Conservation (phyloP, 2,329 filamentous ascomycete genomes). For the Magnaporthiopsis incrustans region DNA sequence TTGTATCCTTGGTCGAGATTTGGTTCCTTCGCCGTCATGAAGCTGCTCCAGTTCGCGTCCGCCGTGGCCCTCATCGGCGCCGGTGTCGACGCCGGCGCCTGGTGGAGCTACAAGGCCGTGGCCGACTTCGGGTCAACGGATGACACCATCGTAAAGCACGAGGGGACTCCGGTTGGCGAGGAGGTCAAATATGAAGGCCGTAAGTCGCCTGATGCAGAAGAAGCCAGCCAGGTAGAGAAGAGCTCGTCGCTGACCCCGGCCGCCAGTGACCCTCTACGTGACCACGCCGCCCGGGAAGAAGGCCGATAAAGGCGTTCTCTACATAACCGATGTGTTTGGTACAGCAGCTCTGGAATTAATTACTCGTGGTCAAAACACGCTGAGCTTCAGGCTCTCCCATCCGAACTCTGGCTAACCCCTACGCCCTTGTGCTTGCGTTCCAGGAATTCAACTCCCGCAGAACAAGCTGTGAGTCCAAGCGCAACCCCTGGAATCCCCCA, state of each 20-base stretch:
- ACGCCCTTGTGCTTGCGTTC: not conserved
- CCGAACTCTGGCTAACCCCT: not conserved
- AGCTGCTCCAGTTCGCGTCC: not conserved
- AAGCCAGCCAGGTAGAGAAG: not conserved
- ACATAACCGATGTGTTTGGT: constrained; percentile 21
- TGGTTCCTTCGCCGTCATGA: not conserved
- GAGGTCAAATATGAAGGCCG: constrained; percentile 13
- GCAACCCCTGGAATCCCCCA: not conserved
- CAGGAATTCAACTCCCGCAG: constrained; percentile 16
- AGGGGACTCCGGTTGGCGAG: constrained; percentile 14
- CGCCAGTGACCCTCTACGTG: constrained; percentile 18
- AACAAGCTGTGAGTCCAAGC: constrained; percentile 18
- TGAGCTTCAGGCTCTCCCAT: too few species aligned
- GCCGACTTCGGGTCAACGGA: constrained; percentile 10
- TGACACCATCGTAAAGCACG: constrained; percentile 13
- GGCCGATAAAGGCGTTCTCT: constrained; percentile 15
- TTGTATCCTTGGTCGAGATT: not conserved
- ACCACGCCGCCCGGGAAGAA: constrained; percentile 12
- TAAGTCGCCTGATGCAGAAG: constrained; percentile 5
- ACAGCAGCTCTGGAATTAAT: not conserved
- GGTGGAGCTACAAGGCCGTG: not conserved
- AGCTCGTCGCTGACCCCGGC: not conserved
- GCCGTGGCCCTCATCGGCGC: not conserved
- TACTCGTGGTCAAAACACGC: not conserved
- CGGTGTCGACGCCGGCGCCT: not conserved